phyloP scores from a whole-genome alignment of 208 protist genomes.

The Trypanosoma lewisi region DNA sequence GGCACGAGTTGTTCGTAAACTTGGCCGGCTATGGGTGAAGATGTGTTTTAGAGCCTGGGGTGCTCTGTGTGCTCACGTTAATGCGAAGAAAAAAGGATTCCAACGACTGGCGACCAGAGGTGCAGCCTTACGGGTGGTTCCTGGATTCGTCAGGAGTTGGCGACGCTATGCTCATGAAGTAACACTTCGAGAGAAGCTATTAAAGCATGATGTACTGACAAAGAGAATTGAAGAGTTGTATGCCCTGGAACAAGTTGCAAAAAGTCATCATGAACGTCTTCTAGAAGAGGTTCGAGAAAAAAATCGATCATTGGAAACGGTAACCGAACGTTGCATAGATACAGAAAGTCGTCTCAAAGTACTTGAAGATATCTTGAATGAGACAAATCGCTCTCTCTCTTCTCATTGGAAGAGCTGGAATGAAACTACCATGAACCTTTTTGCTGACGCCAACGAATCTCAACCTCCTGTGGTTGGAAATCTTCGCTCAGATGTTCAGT shows the following conservation, averaged over 20 bases:
- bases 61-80: constrained; percentile 53
- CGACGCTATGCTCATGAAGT: constrained; percentile 73
- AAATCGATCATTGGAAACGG: constrained; percentile 48
- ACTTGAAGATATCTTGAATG: constrained; percentile 53
- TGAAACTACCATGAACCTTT: constrained; percentile 46
- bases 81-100: constrained; percentile 59
- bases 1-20: constrained; percentile 62
- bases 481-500: constrained; percentile 30
- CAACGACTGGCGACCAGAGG: constrained; percentile 47
- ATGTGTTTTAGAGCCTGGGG: constrained; percentile 85
- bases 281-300: constrained; percentile 74
- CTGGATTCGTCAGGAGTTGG: constrained; percentile 59
- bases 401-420: constrained; percentile 78
- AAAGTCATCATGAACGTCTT: constrained; percentile 59
- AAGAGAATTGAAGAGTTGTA: constrained; percentile 73
- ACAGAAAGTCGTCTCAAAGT: constrained; percentile 35
- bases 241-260: constrained; percentile 53
- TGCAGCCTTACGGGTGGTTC: constrained; percentile 40
- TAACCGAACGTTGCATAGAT: constrained; percentile 41
- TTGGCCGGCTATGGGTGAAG: constrained; percentile 77
- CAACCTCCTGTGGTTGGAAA: constrained; percentile 28
- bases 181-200: constrained; percentile 59
- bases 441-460: constrained; percentile 53
- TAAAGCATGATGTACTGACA: constrained; percentile 38
- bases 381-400: constrained; percentile 50